Base-by-base conservation (phyloP, 331 rosid genomes). In the Quercus lobata region DNA sequence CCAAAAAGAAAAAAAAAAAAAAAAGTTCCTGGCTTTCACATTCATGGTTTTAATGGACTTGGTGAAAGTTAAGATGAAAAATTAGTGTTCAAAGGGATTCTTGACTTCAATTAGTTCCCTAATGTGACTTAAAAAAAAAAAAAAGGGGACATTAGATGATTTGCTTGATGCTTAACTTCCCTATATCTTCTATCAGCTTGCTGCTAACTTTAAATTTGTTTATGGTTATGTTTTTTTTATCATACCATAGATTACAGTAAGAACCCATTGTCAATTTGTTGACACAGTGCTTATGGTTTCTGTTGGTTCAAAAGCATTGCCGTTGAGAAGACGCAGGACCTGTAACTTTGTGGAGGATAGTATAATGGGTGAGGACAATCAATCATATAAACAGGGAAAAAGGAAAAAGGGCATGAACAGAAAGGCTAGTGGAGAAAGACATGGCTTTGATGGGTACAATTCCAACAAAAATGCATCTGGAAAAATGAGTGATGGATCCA, bases 221-320 rank as follows among this genome's bases (percentile, higher is more conserved):
- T 62, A 62, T 2, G 68, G 11, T 24, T 5, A 66, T 7, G 17
- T 35, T 49, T 49, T 41, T 35, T 17, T 14, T 78, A 35, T 62
- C 34, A 30, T 29, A 19, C 24, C 24, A 2, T 46, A 52, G 53
- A 18, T 9, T 56, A 46, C 8, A 5, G 54, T 11, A 18, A 41
- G 19, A 75, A 15, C 9, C 2, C 22, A 32, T 46, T n/a, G 70
- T 75, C 77, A 19, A 25, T n/a, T 30, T 66, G 60, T 78, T 74
- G 35, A 57, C 52, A 15, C 57, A 66, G 57, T 57, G 54, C 71
- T 69, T 78, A 82, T 88, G 90, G 91, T 89, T 76, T 80, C 86
- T 57, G 54, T 88, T 72, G 90, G 92, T 85, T 91, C 85, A 37
- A 87, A 87, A 81, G 84, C 90, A 62, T 81, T 90, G 73, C 69